Evolutionary conservation across 2,329 filamentous ascomycete genomes (phyloP), one percentile per base, ranked within the genome.

Genomic region (Ceratocystis papillata): DNA sequence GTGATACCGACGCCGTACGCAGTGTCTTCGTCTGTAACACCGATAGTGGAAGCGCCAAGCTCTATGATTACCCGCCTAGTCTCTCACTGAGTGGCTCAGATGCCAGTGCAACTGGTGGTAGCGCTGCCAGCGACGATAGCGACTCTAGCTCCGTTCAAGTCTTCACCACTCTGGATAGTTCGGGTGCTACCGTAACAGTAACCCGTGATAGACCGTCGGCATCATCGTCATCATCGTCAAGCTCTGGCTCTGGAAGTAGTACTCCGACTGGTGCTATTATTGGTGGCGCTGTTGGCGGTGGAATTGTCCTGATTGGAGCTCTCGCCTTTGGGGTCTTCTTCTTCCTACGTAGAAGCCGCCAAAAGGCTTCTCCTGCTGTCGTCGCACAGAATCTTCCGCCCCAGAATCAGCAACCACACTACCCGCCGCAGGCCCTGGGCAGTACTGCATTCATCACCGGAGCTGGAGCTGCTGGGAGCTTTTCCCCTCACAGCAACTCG

Each of bases 231-330:
- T 50, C 46, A 20, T 41, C 25, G 8, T 64, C 65, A 6, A 63
- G 48, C 15, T 57, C 66, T 48, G 37, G 48, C 12, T 62, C 66
- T 48, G 8, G 66, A 17, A 61, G 65, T 66, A 70, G 69, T n/a
- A 71, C 73, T 5, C 73, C 73, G 63, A 71, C 76, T 10, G 79
- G 77, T 4, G 74, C 78, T 17, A 80, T 81, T 55, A 78, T 73
- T 22, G 63, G 63, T 37, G 63, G 63, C 20, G 63, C 50, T 22
- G 33, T 64, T 20, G 63, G 63, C 37, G 79, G 79, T n/a, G 37
- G 37, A 12, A 74, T 79, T 2, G 76, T 71, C 0, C 74, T 70
- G 15, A 69, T 81, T 22, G 75, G 72, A 2, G 70, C 81, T n/a
- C 71, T 80, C 57, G 74, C 73, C 22, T 68, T 75, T 5, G 75